Percentiles rank a stretch among this genome's conserved stretches.
Evolutionary conservation across 257 asterid species (phyloP).

Genomic region (Primulina eburnea): DNA sequence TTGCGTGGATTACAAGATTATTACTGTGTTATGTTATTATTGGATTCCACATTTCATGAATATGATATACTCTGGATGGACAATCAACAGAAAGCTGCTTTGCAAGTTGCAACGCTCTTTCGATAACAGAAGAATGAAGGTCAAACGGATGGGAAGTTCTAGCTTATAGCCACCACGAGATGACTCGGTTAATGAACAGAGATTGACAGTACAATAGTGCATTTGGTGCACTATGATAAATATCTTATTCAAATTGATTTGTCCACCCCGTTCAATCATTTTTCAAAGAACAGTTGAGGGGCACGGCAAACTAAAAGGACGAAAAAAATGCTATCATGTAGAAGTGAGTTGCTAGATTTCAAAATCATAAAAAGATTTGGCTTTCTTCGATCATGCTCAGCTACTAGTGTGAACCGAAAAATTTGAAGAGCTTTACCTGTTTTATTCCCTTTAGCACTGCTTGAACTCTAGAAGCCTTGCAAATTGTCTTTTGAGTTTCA

Average conservation of each 20-base stretch:
- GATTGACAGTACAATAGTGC: not conserved
- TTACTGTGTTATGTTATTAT: not conserved
- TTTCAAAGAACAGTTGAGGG: too few species aligned
- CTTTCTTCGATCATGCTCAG: constrained; percentile 9
- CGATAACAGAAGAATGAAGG: not conserved
- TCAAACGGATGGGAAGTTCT: not conserved
- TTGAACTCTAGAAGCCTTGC: constrained; percentile 70
- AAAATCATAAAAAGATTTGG: constrained; percentile 8
- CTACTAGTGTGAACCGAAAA: not conserved
- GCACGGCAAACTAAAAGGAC: not conserved
- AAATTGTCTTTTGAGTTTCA: constrained; percentile 57
- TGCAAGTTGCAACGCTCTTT: not conserved
- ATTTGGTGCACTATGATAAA: constrained; percentile 5
- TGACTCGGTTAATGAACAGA: constrained; percentile 3
- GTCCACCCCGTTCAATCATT: not conserved
- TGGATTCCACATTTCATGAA: not conserved
- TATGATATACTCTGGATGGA: not conserved
- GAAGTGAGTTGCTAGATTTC: constrained; percentile 10
- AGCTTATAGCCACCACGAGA: not conserved
- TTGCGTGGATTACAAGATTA: not conserved
- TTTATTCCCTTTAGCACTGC: constrained; percentile 83
- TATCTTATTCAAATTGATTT: not conserved
- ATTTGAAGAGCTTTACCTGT: constrained; percentile 48
- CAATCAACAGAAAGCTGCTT: not conserved
- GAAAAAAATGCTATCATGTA: constrained; percentile 7